phyloP scores from a whole-genome alignment of 129 eudicot species.

The Arctium minus region DNA sequence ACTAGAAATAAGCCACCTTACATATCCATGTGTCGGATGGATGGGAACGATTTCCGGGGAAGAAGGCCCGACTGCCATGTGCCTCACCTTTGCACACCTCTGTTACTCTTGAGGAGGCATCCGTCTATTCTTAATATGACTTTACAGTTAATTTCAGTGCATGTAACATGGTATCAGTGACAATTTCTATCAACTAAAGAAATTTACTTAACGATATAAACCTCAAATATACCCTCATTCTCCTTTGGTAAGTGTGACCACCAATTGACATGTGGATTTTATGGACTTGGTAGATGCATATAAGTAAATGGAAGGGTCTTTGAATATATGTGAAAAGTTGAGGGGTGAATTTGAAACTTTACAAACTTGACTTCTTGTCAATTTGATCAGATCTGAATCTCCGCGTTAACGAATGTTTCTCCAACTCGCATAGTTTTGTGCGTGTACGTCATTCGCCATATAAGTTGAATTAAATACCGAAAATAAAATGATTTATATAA shows the following conservation, averaged over 20 bases:
- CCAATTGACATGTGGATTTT: not conserved
- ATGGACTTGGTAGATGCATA: not conserved
- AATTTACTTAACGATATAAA: not conserved
- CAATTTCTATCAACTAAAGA: no score
- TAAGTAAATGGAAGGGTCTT: not conserved
- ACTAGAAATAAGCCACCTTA: no score
- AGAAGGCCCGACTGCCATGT: no score
- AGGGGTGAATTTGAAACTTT: not conserved
- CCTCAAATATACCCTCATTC: not conserved
- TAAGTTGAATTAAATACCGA: not conserved
- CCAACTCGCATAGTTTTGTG: not conserved
- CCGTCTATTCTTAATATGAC: not conserved
- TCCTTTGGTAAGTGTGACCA: not conserved
- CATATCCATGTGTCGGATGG: no score
- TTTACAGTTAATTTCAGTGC: not conserved
- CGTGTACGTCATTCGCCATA: not conserved
- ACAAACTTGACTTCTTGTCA: conserved; percentile 5
- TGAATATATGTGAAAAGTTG: not conserved
- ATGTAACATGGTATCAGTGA: not conserved
- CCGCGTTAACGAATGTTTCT: conserved; percentile 12
- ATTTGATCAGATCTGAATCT: conserved; percentile 24
- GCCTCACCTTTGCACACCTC: no score
- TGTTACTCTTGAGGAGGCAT: no score
- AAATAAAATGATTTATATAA: not conserved
- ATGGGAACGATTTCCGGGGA: no score